Base-by-base conservation (phyloP, 192 early-diverging fungal species). In the Backusella tarrabulga region DNA sequence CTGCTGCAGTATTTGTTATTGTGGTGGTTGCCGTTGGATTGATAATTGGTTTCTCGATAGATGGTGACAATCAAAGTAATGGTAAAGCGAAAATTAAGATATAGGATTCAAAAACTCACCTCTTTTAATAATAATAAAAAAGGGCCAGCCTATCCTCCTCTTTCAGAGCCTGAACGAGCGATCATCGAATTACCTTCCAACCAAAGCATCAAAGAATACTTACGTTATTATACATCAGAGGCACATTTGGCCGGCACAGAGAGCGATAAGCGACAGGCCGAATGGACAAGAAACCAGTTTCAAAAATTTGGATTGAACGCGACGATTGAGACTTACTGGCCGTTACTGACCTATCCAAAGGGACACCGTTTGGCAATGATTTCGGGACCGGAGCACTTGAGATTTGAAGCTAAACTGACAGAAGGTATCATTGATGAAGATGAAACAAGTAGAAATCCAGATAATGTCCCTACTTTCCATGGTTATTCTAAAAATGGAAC, bases 401-500 rank as follows among this genome's bases (percentile, higher is more conserved):
- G 68, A 29, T 92, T 85, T 73, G 87, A 89, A 44, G 91, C 91
- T 0, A 75, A 76, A 29, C 79, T 92, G 21, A 71, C 66, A n/a
- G 91, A 92, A 68, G 88, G 87, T 14, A 41, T 79, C 14, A 72
- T 92, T 41, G 82, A 88, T n/a, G 88, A 87, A 23, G 91, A 92
- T 78, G 73, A 84, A 41, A 87, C 91, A 11, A 86, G 87, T 14
- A 81, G 86, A 17, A 34, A 74, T 38, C 85, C 90, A 46, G 82
- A 92, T 42, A 86, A 77, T 38, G 81, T 91, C 6, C 91, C 90
- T 1, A 83, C 90, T 6, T 92, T 92, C 77, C 91, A 90, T 69
- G 91, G 76, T 35, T 88, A 87, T 74, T 86, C 90, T 21, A 87
- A 85, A 19, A 83, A 86, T 34, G 90, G 90, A 21, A 87, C 88